Conservation (phyloP, 208 protist genomes). For the Trypanosoma conorhini region DNA sequence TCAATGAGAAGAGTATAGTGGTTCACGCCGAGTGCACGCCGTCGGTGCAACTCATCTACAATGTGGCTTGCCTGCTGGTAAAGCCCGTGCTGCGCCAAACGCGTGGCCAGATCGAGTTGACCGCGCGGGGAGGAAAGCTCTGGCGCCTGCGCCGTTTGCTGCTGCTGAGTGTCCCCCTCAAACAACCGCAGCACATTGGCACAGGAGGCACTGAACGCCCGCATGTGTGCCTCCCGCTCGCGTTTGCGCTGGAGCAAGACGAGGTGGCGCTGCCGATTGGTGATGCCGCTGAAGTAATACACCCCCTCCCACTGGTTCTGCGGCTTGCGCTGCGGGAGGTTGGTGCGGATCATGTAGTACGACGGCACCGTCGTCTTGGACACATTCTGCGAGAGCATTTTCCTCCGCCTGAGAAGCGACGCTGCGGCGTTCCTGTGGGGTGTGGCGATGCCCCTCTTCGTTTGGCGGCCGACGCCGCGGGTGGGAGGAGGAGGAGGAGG, state of each 20-base stretch:
- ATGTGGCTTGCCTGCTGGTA: conserved; percentile 47
- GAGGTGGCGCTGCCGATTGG: conserved; percentile 73
- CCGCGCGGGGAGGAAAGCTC: conserved; percentile 10
- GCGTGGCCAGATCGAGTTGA: conserved; percentile 34
- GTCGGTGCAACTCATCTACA: conserved; percentile 58
- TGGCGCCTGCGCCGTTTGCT: conserved; percentile 10
- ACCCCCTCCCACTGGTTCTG: conserved; percentile 89
- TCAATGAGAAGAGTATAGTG: conserved; percentile 62
- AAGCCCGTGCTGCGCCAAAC: conserved; percentile 61
- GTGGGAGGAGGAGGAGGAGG: not conserved
- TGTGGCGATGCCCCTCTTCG: not conserved
- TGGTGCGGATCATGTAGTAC: conserved; percentile 88
- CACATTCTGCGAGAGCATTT: conserved; percentile 84
- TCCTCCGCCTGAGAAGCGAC: not conserved
- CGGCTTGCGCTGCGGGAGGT: conserved; percentile 84
- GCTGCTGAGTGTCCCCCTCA: conserved; percentile 3
- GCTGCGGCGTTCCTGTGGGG: not conserved
- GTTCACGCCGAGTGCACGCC: conserved; percentile 34
- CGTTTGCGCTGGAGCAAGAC: conserved; percentile 79
- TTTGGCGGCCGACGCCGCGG: not conserved
- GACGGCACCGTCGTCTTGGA: conserved; percentile 87
- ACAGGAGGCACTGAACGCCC: conserved; percentile 32
- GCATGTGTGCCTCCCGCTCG: conserved; percentile 40
- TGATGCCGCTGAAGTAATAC: conserved; percentile 86
- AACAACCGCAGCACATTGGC: conserved; percentile 16